Base-by-base conservation (phyloP, 352 stramenopile species). In the Peronospora destructor region DNA sequence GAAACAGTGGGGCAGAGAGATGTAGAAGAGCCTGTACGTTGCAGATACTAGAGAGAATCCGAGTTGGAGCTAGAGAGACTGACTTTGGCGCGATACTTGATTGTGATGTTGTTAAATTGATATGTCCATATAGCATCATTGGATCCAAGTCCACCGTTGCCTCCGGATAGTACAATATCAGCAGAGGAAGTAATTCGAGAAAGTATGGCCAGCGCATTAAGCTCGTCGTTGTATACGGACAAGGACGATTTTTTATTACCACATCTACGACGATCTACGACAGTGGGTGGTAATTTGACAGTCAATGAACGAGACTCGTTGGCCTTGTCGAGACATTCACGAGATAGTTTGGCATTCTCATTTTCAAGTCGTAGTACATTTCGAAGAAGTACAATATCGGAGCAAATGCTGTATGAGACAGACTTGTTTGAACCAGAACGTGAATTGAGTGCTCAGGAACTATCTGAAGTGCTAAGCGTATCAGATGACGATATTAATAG, bases 111-210 rank as follows among this genome's bases (percentile, higher is more conserved):
- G 38, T 6, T 61, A 16, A 5, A n/a, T 56, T 19, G 45, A 6
- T 33, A 19, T 19, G 3, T 33, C 40, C 13, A 36, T 35, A 2
- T 37, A 84, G 75, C 76, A 3, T 67, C 69, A 6, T 66, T 85
- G 46, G 72, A 83, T 47, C 56, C 76, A 12, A 85, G 76, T 49
- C 76, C 76, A 9, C 77, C 76, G 40, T 60, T 94, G 29, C 83
- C 83, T 5, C 73, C 76, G 2, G 80, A 91, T 53, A 87, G 76
- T 21, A 94, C 69, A 14, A 89, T 94, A 51, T 89, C 78, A 10
- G 80, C 83, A 2, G 80, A 94, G 55, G 83, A 94, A 56, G 80
- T 94, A 45, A 91, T 94, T 49, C 73, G 83, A 33, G 83, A 91
- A 42, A 90, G 77, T 53, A 74, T 90, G 58, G 83, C 81, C 12